phyloP scores from a whole-genome alignment of 306 rosid species.

The Geum urbanum region DNA sequence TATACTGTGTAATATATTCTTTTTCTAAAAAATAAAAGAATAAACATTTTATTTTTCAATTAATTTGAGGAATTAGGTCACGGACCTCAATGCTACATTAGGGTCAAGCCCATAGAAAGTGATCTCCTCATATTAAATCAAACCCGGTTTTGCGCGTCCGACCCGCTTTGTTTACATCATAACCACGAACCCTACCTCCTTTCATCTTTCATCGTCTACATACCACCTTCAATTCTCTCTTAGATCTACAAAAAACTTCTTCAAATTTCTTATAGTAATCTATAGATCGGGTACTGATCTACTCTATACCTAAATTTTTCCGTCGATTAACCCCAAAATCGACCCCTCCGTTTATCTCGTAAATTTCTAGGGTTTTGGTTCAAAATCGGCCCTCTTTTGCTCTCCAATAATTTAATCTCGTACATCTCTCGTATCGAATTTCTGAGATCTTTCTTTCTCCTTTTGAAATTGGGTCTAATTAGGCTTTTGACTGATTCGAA shows the following conservation, averaged over 20 bases:
- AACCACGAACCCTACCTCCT: conserved; percentile 30
- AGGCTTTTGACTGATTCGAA: conserved; percentile 13
- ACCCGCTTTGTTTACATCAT: conserved; percentile 24
- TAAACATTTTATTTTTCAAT: too few relatives aligned
- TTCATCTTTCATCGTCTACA: conserved; percentile 21
- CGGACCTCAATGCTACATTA: background rate
- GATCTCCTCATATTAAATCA: background rate
- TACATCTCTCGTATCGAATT: conserved; percentile 2
- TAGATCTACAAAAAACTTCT: conserved; percentile 15
- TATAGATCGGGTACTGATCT: conserved; percentile 18
- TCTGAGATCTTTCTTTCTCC: conserved; percentile 15
- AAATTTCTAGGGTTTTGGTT: conserved; percentile 48
- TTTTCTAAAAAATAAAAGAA: too few relatives aligned
- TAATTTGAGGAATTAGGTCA: background rate
- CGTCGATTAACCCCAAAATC: conserved; percentile 29
- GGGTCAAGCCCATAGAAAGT: conserved; percentile 21
- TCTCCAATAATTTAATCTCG: conserved; percentile 14
- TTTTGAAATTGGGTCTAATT: conserved; percentile 1
- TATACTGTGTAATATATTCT: too few relatives aligned
- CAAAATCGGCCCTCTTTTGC: conserved; percentile 16
- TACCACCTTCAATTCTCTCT: conserved; percentile 12
- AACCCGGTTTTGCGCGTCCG: conserved; percentile 29
- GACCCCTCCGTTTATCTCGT: conserved; percentile 1
- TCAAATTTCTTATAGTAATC: conserved; percentile 14
- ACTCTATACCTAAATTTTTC: conserved; percentile 14